Base-by-base conservation (phyloP, 2,329 filamentous ascomycete species). In the Fusarium sp. region DNA sequence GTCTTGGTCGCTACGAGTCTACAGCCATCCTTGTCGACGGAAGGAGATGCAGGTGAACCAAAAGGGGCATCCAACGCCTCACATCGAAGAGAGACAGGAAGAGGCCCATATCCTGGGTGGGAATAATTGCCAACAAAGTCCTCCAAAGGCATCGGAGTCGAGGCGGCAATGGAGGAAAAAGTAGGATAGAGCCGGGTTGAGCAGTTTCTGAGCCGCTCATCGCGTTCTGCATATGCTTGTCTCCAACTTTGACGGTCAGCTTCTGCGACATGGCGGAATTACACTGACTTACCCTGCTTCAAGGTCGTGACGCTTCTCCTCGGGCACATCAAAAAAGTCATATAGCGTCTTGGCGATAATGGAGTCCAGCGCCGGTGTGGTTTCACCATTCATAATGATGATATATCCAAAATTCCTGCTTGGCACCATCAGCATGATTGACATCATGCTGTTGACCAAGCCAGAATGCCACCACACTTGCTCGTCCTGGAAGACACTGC, bases 111-210 rank as follows among this genome's bases (percentile, higher is more conserved):
- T 15, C 72, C 69, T 1, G 56, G 49, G 72, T 82, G 78, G 60
- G 78, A 77, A 70, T 81, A 82, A 52, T 80, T 77, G 53, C 81
- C 81, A 11, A 80, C 76, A 51, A 82, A 81, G 50, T 80, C 78
- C 57, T 80, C 77, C 74, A 82, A 78, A 69, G 81, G 80, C n/a
- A 79, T 72, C 4, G 77, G 74, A 5, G 79, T 76, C 6, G 76
- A 66, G 4, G 80, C 74, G 7, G 78, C 75, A 28, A 63, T 55
- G 18, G 42, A 48, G 3, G 53, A 51, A 3, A 57, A n/a, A 2
- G 51, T 65, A 3, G 72, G 69, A 31, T 68, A 74, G 2, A 73
- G 24, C 14, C 46, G 36, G 2, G 59, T 48, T 14, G 63, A 65
- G n/a, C 73, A 75, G 13, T 66, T 71, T 7, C 64, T 45, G 15